A percentile compares a stretch with the other conserved stretches of the same genome.
Conservation (phyloP, 257 asterid genomes). For the Solanum stenotomum region DNA sequence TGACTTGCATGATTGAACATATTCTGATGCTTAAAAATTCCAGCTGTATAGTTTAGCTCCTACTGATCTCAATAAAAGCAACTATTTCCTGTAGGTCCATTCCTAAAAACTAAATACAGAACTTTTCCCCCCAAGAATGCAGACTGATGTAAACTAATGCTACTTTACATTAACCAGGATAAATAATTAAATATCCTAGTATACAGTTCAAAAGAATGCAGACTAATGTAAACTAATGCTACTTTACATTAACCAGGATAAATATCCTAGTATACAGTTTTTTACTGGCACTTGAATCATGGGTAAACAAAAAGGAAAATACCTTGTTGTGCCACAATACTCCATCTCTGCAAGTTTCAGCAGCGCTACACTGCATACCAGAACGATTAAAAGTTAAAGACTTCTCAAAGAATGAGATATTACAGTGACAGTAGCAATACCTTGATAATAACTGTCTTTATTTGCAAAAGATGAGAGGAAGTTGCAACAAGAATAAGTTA, state of each 20-base stretch:
- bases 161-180: neutral
- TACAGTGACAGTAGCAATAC: neutral
- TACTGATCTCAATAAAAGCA: neutral
- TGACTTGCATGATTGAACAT: neutral
- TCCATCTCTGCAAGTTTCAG: constrained; percentile 93
- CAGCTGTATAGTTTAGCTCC: neutral
- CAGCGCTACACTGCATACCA: constrained; percentile 56
- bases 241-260: neutral
- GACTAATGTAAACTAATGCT: neutral
- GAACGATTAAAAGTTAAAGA: neutral
- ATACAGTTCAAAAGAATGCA: neutral
- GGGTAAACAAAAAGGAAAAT: neutral
- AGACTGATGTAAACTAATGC: neutral
- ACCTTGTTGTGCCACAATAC: constrained; percentile 94
- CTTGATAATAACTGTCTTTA: neutral
- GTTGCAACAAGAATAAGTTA: neutral
- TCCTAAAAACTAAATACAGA: neutral
- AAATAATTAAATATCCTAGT: neutral
- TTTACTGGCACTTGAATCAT: neutral
- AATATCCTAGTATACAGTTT: neutral
- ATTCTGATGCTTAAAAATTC: neutral
- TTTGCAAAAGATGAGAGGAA: neutral
- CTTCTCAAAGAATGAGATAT: neutral
- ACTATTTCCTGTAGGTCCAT: neutral
- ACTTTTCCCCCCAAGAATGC: neutral